Base-by-base conservation (phyloP, 306 rosid genomes). In the Morella rubra region DNA sequence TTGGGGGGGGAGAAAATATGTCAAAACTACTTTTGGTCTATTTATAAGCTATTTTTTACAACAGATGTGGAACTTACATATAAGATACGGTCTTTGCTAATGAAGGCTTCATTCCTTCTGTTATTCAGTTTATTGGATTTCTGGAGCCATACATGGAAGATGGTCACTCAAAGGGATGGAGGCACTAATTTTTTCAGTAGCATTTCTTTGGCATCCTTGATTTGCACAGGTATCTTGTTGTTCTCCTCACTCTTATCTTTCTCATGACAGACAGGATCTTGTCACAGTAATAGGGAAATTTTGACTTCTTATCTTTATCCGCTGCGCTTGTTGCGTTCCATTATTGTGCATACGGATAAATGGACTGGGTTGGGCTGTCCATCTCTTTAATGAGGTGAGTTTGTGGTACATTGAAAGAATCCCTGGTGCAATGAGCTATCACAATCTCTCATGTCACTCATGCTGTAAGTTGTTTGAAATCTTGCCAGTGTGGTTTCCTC, bases 81-180 rank as follows among this genome's bases (percentile, higher is more conserved):
- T 64, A 54, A 40, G 15, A 20, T 42, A 15, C 41, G 3, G 62
- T 58, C 62, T 76, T 83, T 70, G 55, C 11, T 47, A 32, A 22
- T 66, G 56, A 59, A 18, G 44, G 56, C 53, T 76, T 32, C 42
- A 60, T 68, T 79, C 54, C 19, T 19, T 68, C n/a, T 45, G 37
- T 44, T 44, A 37, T 79, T 79, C 89, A 93, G 97, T 89, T 90
- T 74, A 89, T 93, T 61, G 93, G 97, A 76, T 89, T 93, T 82
- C 80, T 93, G 46, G 92, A 93, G 86, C 97, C 96, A 44, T 89
- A 93, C 79, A 82, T 77, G 82, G 81, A 89, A 80, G 89, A 89
- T 19, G 96, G 93, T 62, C 92, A 90, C 76, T 87, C 89, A 45
- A 86, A 77, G 69, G 79, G 91, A 75, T 89, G 92, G 96, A 90